Base-by-base conservation (phyloP, 345 rosid genomes). In the Pugionium dolabratum region DNA sequence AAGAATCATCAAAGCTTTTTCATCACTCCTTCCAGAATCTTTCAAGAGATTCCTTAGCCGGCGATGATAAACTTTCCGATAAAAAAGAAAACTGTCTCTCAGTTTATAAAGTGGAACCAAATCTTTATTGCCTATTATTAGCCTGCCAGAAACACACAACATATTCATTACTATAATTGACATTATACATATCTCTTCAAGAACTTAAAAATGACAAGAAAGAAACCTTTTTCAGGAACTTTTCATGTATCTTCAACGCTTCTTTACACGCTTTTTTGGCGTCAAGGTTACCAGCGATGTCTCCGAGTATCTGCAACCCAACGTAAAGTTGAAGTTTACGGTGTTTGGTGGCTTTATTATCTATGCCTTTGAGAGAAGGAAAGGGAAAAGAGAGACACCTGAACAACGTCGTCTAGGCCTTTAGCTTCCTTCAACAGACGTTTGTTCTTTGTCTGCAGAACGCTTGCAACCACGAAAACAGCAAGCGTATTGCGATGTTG, bases 401-500 rank as follows among this genome's bases (percentile, higher is more conserved):
- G 80, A 61, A 88, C 92, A 74, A 94, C 84, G 76, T 94, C 99
- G 70, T 94, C 97, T 31, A 88, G 67, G 57, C 96, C 96, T 73
- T 83, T 85, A 5, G 97, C 96, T 78, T 93, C 98, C 69, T 81
- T 85, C 47, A 94, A 66, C 72, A 94, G 87, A 73, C 66, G 76
- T 75, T 90, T 90, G 76, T 88, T 86, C 86, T 86, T 88, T 53
- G 82, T 79, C 88, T 94, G 88, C 4, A 94, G 85, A 79, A 94
- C 85, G 59, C 95, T 83, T 0, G 99, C 99, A 32, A 83, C 96
- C 55, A 94, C 90, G 75, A 85, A 94, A 50, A 94, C 79, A 48
- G 95, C 80, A 54, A 90, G 84, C 31, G 92, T 81, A 41, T 67
- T 74, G 66, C 62, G 80, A 26, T 78, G 82, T 61, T 78, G 75